Conservation (phyloP, 2,329 filamentous ascomycete species). For the Fusarium setosum region DNA sequence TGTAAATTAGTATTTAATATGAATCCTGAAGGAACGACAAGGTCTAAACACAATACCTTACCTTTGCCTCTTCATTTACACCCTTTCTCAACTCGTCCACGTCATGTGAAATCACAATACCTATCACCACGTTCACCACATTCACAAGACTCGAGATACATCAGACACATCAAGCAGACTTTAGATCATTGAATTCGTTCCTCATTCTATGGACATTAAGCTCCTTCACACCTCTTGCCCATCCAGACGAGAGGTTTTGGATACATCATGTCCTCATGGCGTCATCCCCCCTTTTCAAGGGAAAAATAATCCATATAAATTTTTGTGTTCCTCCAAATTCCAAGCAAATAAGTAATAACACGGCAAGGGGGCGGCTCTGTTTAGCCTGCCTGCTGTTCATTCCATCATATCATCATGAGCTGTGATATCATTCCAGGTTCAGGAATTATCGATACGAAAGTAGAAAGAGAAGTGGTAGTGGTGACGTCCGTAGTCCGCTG, state of each 20-base stretch:
- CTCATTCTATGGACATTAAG: slow-evolving; percentile 43
- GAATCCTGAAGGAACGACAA: slow-evolving; percentile 4
- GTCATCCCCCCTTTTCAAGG: slow-evolving; percentile 3
- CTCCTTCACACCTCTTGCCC: slow-evolving; percentile 23
- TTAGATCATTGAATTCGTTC: slow-evolving; percentile 38
- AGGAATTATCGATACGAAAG: slow-evolving; percentile 23
- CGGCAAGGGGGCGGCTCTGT: slow-evolving; percentile 39
- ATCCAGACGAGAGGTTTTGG: slow-evolving; percentile 8
- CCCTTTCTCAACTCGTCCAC: not conserved
- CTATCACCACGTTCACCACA: not conserved
- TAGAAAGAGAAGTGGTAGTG: slow-evolving; percentile 7
- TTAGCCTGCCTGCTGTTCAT: slow-evolving; percentile 41
- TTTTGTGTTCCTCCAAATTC: slow-evolving; percentile 9
- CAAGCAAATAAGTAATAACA: slow-evolving; percentile 38
- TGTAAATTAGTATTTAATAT: slow-evolving; percentile 35
- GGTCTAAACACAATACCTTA: not conserved
- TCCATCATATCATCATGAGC: slow-evolving; percentile 46
- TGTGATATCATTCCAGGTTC: slow-evolving; percentile 30
- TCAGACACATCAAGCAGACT: no score
- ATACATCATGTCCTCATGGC: slow-evolving; percentile 36
- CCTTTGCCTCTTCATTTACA: not conserved
- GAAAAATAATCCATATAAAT: no score
- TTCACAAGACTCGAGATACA: not conserved
- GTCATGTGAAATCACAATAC: not conserved
- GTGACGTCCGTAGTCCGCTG: slow-evolving; percentile 12